phyloP scores from a whole-genome alignment of 371 early-diverging fungal species.

The Circinella umbellata region DNA sequence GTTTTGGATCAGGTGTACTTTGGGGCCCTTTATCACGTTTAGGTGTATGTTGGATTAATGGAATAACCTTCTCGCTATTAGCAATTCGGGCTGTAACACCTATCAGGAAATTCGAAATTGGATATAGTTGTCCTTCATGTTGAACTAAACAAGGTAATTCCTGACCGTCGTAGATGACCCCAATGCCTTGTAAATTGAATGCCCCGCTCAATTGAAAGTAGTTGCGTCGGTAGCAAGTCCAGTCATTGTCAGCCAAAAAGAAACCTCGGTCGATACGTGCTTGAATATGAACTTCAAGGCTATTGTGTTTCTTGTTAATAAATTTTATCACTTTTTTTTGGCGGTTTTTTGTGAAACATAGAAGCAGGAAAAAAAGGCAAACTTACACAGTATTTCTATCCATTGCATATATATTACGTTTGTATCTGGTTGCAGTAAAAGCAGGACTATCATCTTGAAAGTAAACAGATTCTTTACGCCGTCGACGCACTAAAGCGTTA shows the following conservation, averaged over 20 bases:
- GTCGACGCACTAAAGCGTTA: conserved; percentile 7
- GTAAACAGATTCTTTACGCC: conserved; percentile 5
- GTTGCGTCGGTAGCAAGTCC: conserved; percentile 94
- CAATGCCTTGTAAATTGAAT: conserved; percentile 61
- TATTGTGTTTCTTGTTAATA: conserved; percentile 10
- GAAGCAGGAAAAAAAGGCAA: background rate
- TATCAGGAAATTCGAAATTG: conserved; percentile 59
- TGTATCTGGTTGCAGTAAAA: conserved; percentile 65
- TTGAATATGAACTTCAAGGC: conserved; percentile 53
- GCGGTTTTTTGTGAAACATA: background rate
- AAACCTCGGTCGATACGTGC: conserved; percentile 80
- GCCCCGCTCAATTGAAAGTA: conserved; percentile 87
- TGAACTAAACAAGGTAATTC: conserved; percentile 65
- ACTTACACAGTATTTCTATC: conserved; percentile 50
- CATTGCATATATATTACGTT: conserved; percentile 62
- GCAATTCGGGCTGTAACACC: conserved; percentile 69
- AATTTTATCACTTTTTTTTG: background rate
- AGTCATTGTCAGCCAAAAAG: conserved; percentile 78
- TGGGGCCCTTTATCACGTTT: conserved; percentile 93
- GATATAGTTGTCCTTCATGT: conserved; percentile 31
- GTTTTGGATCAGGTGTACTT: conserved; percentile 64
- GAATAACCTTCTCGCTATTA: conserved; percentile 65
- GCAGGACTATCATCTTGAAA: conserved; percentile 11
- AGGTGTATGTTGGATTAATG: conserved; percentile 89
- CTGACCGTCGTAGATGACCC: conserved; percentile 45